phyloP scores from a whole-genome alignment of 225 moss, liverwort and hornwort genomes.

The Bryoerythrophyllum caledonicum region DNA sequence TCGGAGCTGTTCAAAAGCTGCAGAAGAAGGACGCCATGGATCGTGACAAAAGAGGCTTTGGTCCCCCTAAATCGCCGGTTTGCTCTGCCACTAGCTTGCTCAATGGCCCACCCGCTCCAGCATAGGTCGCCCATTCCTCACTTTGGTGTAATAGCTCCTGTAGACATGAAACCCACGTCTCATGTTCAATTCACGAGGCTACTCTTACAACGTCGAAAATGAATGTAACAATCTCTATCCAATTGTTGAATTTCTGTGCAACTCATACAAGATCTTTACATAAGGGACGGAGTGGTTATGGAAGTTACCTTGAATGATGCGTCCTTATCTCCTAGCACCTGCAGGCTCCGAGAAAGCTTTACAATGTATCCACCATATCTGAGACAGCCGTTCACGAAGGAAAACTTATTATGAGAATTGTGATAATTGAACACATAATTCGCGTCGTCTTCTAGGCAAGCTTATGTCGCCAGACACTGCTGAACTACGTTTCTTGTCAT shows the following conservation, averaged over 20 bases:
- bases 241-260: not conserved
- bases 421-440: constrained; percentile 5
- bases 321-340: constrained; percentile 57
- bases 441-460: not conserved
- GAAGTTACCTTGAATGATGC: constrained; percentile 53
- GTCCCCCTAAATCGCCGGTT: constrained; percentile 71
- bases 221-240: constrained; percentile 9
- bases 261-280: constrained; percentile 8
- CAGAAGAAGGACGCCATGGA: constrained; percentile 58
- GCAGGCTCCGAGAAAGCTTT: constrained; percentile 66
- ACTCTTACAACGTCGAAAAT: constrained; percentile 11
- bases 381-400: constrained; percentile 28
- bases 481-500: not conserved
- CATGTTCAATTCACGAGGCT: constrained; percentile 6
- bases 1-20: constrained; percentile 55
- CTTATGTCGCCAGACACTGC: not conserved
- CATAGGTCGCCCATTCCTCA: constrained; percentile 62
- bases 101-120: constrained; percentile 58
- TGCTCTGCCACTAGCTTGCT: constrained; percentile 70
- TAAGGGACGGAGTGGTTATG: not conserved
- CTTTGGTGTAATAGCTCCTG: constrained; percentile 55
- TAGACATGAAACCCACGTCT: constrained; percentile 16
- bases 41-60: constrained; percentile 51
- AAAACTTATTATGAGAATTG: constrained; percentile 14
- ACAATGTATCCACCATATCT: constrained; percentile 80